Conservation (phyloP, 2,329 filamentous ascomycete genomes). For the Penicillium sp. region DNA sequence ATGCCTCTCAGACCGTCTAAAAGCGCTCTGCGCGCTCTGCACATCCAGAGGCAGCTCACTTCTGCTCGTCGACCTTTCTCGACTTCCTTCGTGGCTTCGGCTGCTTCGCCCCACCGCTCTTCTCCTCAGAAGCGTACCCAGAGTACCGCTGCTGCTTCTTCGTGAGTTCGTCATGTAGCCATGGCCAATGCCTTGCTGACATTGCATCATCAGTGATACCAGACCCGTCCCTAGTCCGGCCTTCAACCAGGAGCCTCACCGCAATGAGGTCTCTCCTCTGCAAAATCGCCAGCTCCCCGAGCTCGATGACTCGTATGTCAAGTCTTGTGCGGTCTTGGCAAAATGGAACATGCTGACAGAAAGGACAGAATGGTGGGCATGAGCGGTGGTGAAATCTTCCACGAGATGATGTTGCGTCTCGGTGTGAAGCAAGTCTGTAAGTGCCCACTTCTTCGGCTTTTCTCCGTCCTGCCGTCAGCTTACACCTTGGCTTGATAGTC, state of each 20-base stretch:
- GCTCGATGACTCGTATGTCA: slow-evolving; percentile 76
- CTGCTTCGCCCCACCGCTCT: slow-evolving; percentile 48
- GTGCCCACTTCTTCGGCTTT: slow-evolving; percentile 40
- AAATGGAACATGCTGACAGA: slow-evolving; percentile 4
- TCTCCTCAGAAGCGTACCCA: slow-evolving; percentile 45
- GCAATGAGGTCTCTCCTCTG: slow-evolving; percentile 67
- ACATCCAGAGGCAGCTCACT: slow-evolving; percentile 41
- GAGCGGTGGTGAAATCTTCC: slow-evolving; percentile 94
- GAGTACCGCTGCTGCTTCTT: slow-evolving; percentile 50
- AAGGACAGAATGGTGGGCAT: slow-evolving; percentile 77
- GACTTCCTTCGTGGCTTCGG: slow-evolving; percentile 44
- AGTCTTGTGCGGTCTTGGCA: neutral
- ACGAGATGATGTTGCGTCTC: slow-evolving; percentile 97
- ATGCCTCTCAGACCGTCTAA: slow-evolving; percentile 52
- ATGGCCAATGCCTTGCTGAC: slow-evolving; percentile 9
- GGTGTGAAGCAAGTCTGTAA: slow-evolving; percentile 90
- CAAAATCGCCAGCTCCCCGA: slow-evolving; percentile 59
- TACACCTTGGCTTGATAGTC: slow-evolving; percentile 49
- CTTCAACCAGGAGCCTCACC: slow-evolving; percentile 53
- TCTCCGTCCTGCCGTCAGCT: neutral
- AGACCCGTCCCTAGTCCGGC: slow-evolving; percentile 63
- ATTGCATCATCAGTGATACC: slow-evolving; percentile 45
- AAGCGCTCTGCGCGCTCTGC: slow-evolving; percentile 48
- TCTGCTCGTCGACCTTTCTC: slow-evolving; percentile 44
- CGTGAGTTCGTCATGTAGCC: slow-evolving; percentile 49